Percentiles rank a stretch among this genome's conserved stretches.
phyloP scores from a whole-genome alignment of 208 protist genomes.

The Tritrichomonas foetus region DNA sequence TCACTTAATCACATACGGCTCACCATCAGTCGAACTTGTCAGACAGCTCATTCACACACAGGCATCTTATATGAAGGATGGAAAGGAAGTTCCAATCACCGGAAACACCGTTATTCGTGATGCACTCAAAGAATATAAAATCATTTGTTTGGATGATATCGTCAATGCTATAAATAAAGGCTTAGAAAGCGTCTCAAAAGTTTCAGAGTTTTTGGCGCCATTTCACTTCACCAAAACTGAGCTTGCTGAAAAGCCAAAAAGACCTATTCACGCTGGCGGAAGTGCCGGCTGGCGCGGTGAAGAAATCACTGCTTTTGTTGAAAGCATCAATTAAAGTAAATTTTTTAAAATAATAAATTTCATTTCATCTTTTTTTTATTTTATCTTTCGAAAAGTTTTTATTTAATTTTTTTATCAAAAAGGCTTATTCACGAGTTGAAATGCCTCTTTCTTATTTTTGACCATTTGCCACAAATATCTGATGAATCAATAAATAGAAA shows the following conservation, averaged over 20 bases:
- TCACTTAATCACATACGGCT: background rate
- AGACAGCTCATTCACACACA: slow-evolving; percentile 28
- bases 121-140: background rate
- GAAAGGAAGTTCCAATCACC: background rate
- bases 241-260: background rate
- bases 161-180: background rate
- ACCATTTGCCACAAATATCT: too few relatives aligned
- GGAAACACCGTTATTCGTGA: background rate
- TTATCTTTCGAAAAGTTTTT: too few relatives aligned
- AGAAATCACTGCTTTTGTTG: background rate
- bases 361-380: too few relatives aligned
- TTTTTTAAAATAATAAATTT: too few relatives aligned
- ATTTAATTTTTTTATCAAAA: too few relatives aligned
- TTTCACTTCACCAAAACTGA: slow-evolving; percentile 24
- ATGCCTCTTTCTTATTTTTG: too few relatives aligned
- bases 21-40: background rate
- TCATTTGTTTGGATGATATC: slow-evolving; percentile 17
- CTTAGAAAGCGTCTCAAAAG: background rate
- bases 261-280: background rate
- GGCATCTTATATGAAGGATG: background rate
- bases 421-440: too few relatives aligned
- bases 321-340: background rate
- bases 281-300: background rate
- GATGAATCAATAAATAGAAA: too few relatives aligned
- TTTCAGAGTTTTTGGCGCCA: background rate